Evolutionary conservation across 1,139 yeast genomes (phyloP).

Genomic region (Pichia sp.): DNA sequence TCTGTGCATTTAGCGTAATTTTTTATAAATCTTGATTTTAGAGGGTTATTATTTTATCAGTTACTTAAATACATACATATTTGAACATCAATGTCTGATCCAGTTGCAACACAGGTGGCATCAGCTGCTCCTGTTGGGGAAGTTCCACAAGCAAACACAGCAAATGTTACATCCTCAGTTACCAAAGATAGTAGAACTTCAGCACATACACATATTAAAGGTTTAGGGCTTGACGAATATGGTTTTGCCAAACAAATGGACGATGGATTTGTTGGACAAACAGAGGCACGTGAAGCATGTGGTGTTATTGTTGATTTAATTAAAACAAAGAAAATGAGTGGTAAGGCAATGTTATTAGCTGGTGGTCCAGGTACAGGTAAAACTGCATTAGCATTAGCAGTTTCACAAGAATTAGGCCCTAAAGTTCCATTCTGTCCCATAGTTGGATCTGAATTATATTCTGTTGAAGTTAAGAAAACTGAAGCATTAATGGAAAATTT

Average conservation of each 20-base stretch:
- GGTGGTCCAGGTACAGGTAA: conserved; percentile 99
- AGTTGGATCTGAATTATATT: conserved; percentile 89
- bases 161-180: conserved; percentile 15
- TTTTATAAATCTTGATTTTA: too few relatives aligned
- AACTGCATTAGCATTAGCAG: conserved; percentile 92
- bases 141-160: conserved; percentile 18
- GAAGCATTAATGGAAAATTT: conserved; percentile 97
- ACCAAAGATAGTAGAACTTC: conserved; percentile 69
- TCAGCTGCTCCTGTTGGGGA: conserved; percentile 2
- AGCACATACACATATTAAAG: conserved; percentile 95
- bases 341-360: conserved; percentile 90
- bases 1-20: too few relatives aligned
- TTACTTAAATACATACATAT: too few relatives aligned
- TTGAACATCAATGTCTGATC: conserved; percentile 79
- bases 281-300: conserved; percentile 93
- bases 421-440: conserved; percentile 98
- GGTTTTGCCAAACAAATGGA: conserved; percentile 82
- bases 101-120: conserved; percentile 45
- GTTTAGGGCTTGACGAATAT: conserved; percentile 86
- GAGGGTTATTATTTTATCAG: too few relatives aligned
- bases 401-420: conserved; percentile 96
- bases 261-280: conserved; percentile 95
- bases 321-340: conserved; percentile 89
- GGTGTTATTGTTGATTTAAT: conserved; percentile 93
- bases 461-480: conserved; percentile 97